Conservation (phyloP, 331 rosid species). For the Cydonia oblonga region DNA sequence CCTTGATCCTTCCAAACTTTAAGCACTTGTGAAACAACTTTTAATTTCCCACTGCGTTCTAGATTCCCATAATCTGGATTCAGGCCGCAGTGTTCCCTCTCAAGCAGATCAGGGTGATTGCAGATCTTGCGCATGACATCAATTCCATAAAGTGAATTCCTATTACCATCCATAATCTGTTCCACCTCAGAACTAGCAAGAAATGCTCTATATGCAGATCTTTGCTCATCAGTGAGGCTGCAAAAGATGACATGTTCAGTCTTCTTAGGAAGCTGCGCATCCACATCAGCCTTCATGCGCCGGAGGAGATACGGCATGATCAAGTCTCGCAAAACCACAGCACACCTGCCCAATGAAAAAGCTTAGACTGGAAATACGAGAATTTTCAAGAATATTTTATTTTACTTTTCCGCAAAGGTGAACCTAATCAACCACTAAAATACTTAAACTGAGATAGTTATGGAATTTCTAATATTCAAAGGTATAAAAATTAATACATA, state of each 20-base stretch:
- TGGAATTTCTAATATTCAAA: not conserved
- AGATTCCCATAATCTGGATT: slow-evolving; percentile 93
- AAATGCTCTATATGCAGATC: slow-evolving; percentile 87
- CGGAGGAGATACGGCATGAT: slow-evolving; percentile 97
- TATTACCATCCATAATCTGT: slow-evolving; percentile 70
- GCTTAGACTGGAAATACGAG: not conserved
- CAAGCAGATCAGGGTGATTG: slow-evolving; percentile 98
- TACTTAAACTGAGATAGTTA: not conserved
- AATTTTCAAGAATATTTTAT: not conserved
- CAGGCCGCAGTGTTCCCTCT: slow-evolving; percentile 67
- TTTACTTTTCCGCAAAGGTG: not conserved
- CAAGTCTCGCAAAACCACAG: slow-evolving; percentile 88
- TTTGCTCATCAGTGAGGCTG: slow-evolving; percentile 79
- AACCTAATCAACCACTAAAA: not conserved
- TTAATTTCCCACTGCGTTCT: slow-evolving; percentile 93
- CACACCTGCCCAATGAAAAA: slow-evolving; percentile 60
- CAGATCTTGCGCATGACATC: slow-evolving; percentile 95
- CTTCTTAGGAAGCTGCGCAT: slow-evolving; percentile 86
- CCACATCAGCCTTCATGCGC: slow-evolving; percentile 90
- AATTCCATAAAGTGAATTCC: slow-evolving; percentile 85
- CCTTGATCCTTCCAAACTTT: slow-evolving; percentile 96
- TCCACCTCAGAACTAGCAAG: slow-evolving; percentile 98
- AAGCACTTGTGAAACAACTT: slow-evolving; percentile 85
- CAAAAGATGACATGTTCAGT: slow-evolving; percentile 96
- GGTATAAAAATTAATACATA: not conserved